Evolutionary conservation across 371 early-diverging fungal species (phyloP).

Genomic region (Edhazardia aedis): DNA sequence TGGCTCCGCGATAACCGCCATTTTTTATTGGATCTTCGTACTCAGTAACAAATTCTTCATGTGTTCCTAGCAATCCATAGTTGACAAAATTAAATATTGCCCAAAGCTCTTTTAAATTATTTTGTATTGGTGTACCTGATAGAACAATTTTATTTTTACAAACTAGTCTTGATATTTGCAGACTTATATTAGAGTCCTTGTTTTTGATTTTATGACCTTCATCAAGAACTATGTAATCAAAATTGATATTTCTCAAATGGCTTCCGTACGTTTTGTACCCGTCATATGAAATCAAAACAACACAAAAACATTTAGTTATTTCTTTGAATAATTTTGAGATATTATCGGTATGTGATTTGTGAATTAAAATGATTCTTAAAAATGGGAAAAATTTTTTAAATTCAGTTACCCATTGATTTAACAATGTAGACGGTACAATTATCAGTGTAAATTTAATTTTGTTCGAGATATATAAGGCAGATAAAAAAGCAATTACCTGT

Average conservation of each 20-base stretch:
- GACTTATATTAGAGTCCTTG: constrained; percentile 68
- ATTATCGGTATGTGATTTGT: constrained; percentile 29
- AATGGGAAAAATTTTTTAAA: constrained; percentile 80
- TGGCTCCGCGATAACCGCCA: constrained; percentile 72
- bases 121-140: constrained; percentile 90
- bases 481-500: constrained; percentile 9
- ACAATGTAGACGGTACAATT: constrained; percentile 75
- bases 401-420: constrained; percentile 81
- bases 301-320: constrained; percentile 6
- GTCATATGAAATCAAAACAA: constrained; percentile 78
- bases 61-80: constrained; percentile 70
- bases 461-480: background rate
- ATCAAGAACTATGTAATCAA: constrained; percentile 87
- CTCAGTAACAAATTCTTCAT: constrained; percentile 49
- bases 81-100: constrained; percentile 74
- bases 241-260: constrained; percentile 51
- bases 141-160: constrained; percentile 68
- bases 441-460: constrained; percentile 51
- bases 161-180: constrained; percentile 57
- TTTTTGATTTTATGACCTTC: constrained; percentile 98
- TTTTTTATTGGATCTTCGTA: constrained; percentile 56
- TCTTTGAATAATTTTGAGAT: background rate
- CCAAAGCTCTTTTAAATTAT: constrained; percentile 83
- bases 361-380: constrained; percentile 61
- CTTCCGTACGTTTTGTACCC: constrained; percentile 78